These are phyloP conservation scores for Neonectria magnoliae DNA, from an alignment of 2,329 filamentous ascomycete species.

Conservation along the genomic window DNA sequence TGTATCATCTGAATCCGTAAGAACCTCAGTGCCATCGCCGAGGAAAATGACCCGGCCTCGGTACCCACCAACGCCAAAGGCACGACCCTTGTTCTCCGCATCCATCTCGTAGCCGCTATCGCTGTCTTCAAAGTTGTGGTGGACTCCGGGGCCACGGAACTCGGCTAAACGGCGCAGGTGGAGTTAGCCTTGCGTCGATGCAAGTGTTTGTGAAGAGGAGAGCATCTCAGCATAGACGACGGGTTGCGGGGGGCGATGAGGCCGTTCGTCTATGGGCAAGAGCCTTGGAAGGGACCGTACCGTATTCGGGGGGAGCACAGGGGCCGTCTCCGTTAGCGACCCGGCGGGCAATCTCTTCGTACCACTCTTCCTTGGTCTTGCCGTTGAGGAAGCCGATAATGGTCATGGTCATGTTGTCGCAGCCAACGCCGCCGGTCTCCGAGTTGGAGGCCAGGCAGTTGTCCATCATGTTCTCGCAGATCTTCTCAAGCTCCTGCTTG, in stretches of 20 bases:
- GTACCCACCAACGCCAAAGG: constrained; percentile 75
- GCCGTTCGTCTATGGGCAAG: constrained; percentile 2
- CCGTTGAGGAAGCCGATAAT: constrained; percentile 90
- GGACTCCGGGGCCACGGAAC: constrained; percentile 84
- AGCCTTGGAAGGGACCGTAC: constrained; percentile 73
- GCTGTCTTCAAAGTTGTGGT: constrained; percentile 85
- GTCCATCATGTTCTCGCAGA: constrained; percentile 99
- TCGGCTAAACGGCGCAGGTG: constrained; percentile 66
- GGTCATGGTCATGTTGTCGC: constrained; percentile 99
- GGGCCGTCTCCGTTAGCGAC: constrained; percentile 97
- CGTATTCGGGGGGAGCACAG: constrained; percentile 98
- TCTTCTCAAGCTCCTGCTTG: constrained; percentile 92
- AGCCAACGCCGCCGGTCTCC: constrained; percentile 96
- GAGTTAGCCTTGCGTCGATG: constrained; percentile 29
- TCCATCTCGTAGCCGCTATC: constrained; percentile 81
- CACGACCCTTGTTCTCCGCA: constrained; percentile 70
- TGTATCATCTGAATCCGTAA: constrained; percentile 87
- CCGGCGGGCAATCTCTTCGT: constrained; percentile 91
- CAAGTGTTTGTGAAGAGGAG: constrained; percentile 6
- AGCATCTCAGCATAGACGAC: constrained; percentile 31
- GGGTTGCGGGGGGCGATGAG: constrained; percentile 1
- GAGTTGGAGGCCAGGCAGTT: constrained; percentile 98
- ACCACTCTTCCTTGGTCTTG: constrained; percentile 97
- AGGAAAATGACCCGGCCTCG: constrained; percentile 92
- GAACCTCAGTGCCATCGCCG: constrained; percentile 92